Percentiles rank a stretch among this genome's conserved stretches.
Evolutionary conservation across 1,284 basidiomycete genomes (phyloP).

Genomic region (Stygiomarasmius scandens): DNA sequence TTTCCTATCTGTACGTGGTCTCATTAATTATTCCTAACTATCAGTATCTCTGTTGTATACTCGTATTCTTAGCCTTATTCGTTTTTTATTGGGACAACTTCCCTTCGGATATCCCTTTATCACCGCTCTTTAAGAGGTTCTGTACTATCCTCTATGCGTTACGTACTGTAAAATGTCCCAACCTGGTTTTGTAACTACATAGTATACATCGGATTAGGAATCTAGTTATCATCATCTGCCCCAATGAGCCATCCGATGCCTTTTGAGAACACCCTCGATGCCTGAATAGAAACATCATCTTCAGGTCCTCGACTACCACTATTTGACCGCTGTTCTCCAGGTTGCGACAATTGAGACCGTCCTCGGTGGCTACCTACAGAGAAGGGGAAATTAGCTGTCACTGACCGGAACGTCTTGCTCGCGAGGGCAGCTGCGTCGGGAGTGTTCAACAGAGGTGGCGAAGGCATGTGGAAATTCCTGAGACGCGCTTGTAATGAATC

Average conservation of each 20-base stretch:
- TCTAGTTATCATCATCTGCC: conserved; percentile 52
- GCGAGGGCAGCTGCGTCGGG: conserved; percentile 77
- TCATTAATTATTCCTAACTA: conserved; percentile 15
- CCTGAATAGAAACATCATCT: conserved; percentile 70
- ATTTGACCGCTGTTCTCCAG: conserved; percentile 36
- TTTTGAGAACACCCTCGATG: conserved; percentile 72
- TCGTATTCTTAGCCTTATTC: background rate
- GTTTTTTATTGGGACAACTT: background rate
- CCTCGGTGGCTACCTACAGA: conserved; percentile 52
- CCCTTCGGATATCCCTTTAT: background rate
- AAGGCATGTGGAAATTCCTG: conserved; percentile 64
- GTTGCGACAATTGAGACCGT: conserved; percentile 47
- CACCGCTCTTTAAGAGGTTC: background rate
- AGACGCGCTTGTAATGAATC: conserved; percentile 62
- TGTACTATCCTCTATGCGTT: background rate
- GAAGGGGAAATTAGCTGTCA: conserved; percentile 79
- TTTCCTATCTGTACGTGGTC: conserved; percentile 6
- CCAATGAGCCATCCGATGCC: conserved; percentile 90
- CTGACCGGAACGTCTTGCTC: conserved; percentile 70
- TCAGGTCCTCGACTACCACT: conserved; percentile 48
- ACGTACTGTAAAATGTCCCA: background rate
- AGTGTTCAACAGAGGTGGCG: conserved; percentile 63
- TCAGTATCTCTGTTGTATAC: conserved; percentile 12
- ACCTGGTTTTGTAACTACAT: conserved; percentile 3
- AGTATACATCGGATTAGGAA: background rate